phyloP scores from a whole-genome alignment of 768 basidiomycete species.

The Cystofilobasidium macerans region DNA sequence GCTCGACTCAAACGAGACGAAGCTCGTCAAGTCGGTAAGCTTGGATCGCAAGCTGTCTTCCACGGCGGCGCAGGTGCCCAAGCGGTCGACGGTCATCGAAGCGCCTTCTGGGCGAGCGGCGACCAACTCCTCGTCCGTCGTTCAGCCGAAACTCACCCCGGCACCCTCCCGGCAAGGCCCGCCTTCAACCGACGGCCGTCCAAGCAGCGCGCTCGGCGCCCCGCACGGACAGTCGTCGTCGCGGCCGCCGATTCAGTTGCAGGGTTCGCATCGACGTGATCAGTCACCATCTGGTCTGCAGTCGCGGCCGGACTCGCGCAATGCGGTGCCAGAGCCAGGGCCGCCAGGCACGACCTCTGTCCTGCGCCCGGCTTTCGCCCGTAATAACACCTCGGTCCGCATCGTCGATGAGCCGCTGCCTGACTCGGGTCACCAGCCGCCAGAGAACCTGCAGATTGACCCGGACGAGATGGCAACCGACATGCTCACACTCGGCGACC shows the following conservation, averaged over 20 bases:
- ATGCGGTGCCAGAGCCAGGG: no score
- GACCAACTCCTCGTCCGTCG: conserved; percentile 44
- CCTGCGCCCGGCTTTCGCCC: conserved; percentile 57
- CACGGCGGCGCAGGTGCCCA: conserved; percentile 70
- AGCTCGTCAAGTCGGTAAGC: conserved; percentile 87
- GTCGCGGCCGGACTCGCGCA: conserved; percentile 14
- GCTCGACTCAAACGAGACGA: conserved; percentile 77
- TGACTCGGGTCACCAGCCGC: conserved; percentile 18
- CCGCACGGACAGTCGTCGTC: conserved; percentile 6
- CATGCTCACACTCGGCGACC: conserved; percentile 83
- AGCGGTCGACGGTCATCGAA: conserved; percentile 89
- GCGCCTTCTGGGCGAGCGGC: conserved; percentile 81
- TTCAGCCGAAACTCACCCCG: background rate
- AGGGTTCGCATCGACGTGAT: conserved; percentile 30
- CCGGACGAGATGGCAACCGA: conserved; percentile 48
- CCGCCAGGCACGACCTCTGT: conserved; percentile 41
- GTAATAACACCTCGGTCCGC: conserved; percentile 75
- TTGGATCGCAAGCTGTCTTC: conserved; percentile 91
- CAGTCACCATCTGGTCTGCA: conserved; percentile 37
- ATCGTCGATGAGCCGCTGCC: conserved; percentile 59
- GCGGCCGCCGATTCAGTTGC: conserved; percentile 30
- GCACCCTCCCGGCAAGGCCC: background rate
- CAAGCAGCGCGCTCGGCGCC: conserved; percentile 4
- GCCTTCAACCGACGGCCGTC: background rate
- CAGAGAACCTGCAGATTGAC: conserved; percentile 27